Base-by-base conservation (phyloP, 495 filamentous ascomycete genomes). In the Hapsidospora chrysogenum region DNA sequence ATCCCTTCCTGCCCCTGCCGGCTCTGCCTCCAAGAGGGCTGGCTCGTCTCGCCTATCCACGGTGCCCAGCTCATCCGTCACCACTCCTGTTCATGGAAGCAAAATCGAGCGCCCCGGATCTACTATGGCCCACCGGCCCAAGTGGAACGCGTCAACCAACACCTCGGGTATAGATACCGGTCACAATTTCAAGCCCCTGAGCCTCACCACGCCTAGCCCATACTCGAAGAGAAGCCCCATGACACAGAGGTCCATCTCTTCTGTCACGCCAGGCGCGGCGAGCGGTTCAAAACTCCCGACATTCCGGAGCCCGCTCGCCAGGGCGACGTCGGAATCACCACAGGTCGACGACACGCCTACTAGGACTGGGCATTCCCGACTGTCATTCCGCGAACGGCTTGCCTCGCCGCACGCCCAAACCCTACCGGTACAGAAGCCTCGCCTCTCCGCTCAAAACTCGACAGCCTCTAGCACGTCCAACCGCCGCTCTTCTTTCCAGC, bases 81-180 rank as follows among this genome's bases (percentile, higher is more conserved):
- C 56, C 52, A 81, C 75, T 0, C 74, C 76, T 5, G 69, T 72
- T 5, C 8, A 16, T 52, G 41, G 60, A 4, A 63, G 63, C 42
- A 60, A 63, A 28, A 39, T 56, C 17, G 53, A 60, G 16, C 61
- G 65, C 25, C 65, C 69, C 13, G 48, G 58, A 2, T 64, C 70
- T 2, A 57, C 56, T 13, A 29, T 44, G 10, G 42, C 69, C 38
- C 68, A 69, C 44, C 72, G 78, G 26, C 86, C 86, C 10, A 69
- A 77, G 35, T 95, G 86, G 86, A 93, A 79, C 49, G 39, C 49
- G 5, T 82, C 76, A 23, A 73, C 71, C 9, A 89, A 84, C 47
- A 72, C 77, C 31, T 66, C 63, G 4, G 72, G 79, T 37, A 61
- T 75, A 16, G 63, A 78, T 20, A 70, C 73, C 11, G 74, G 78